Conservation (phyloP, 2,329 filamentous ascomycete genomes). For the Ploettnerulaceae sp. region DNA sequence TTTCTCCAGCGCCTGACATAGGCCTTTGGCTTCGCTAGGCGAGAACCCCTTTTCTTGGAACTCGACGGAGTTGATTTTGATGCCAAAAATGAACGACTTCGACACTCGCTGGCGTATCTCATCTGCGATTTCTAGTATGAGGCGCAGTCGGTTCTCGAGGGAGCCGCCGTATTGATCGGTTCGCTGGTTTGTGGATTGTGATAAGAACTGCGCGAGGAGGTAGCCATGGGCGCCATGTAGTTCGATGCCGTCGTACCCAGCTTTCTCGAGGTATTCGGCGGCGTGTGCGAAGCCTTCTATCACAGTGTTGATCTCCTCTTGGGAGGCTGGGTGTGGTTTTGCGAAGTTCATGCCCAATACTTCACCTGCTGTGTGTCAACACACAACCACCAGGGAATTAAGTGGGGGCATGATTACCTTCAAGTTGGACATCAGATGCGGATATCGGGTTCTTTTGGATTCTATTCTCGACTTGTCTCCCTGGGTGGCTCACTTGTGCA, state of each 20-base stretch:
- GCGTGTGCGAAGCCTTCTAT: constrained; percentile 58
- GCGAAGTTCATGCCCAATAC: constrained; percentile 46
- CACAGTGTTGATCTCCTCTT: constrained; percentile 51
- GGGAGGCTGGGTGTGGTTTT: constrained; percentile 48
- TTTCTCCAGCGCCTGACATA: constrained; percentile 47
- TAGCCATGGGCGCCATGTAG: constrained; percentile 34
- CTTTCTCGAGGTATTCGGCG: constrained; percentile 56
- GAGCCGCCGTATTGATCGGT: constrained; percentile 33
- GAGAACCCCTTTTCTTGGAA: constrained; percentile 50
- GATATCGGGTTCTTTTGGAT: constrained; percentile 38
- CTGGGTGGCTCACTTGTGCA: constrained; percentile 58
- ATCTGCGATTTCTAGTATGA: constrained; percentile 55
- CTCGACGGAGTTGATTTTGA: constrained; percentile 58
- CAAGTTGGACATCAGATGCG: constrained; percentile 38
- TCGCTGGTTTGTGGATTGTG: constrained; percentile 28
- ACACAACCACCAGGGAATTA: background rate
- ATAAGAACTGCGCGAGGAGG: constrained; percentile 33
- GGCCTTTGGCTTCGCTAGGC: constrained; percentile 51
- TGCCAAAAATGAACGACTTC: constrained; percentile 43
- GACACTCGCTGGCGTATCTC: constrained; percentile 42
- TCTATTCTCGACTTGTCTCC: constrained; percentile 37
- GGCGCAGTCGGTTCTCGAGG: constrained; percentile 36
- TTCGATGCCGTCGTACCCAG: constrained; percentile 51
- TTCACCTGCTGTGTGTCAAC: constrained; percentile 17
- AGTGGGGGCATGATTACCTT: constrained; percentile 22